Base-by-base conservation (phyloP, 768 basidiomycete genomes). In the Phylloporus sp. region DNA sequence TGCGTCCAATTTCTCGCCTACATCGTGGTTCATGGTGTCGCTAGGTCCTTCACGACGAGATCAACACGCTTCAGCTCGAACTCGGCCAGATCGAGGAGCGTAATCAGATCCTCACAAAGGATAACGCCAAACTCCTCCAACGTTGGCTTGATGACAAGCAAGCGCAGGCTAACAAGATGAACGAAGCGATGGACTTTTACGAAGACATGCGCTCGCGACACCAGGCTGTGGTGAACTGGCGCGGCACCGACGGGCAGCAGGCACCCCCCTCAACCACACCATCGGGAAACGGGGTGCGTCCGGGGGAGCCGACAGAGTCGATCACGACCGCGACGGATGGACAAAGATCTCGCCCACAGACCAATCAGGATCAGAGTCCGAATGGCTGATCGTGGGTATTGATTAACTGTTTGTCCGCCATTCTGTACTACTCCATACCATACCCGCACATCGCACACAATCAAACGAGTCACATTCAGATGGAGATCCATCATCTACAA, bases 61-160 rank as follows among this genome's bases (percentile, higher is more conserved):
- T 95, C 70, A 84, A 82, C 54, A 91, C 95, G 2, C 77, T 93
- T 36, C 86, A 90, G 48, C 77, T 99, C 39, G 95, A 99, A 66
- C 79, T 98, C 11, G 80, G 84, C 35, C 90, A 95, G 59, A 82
- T 95, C 21, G 86, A 90, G 46, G 83, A 91, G 50, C 83, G 90
- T 28, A 96, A 95, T 63, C 75, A 81, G 59, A 84, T 74, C n/a
- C 77, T 99, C 27, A 81, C 81, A 40, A 86, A 85, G 58, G 95
- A 99, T 66, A 99, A 99, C 58, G 93, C 93, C 21, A 86, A 90
- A 59, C 80, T 99, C 22, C 76, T 98, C 2, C 92, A 96, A 64
- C 85, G 95, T 15, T 99, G 96, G 95, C 76, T 98, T 9, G 96
- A 98, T 59, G 84, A 86, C 54, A 96, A 96, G 69, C 91, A 96